phyloP scores from a whole-genome alignment of 768 basidiomycete genomes.

The Lactarius evosmus region DNA sequence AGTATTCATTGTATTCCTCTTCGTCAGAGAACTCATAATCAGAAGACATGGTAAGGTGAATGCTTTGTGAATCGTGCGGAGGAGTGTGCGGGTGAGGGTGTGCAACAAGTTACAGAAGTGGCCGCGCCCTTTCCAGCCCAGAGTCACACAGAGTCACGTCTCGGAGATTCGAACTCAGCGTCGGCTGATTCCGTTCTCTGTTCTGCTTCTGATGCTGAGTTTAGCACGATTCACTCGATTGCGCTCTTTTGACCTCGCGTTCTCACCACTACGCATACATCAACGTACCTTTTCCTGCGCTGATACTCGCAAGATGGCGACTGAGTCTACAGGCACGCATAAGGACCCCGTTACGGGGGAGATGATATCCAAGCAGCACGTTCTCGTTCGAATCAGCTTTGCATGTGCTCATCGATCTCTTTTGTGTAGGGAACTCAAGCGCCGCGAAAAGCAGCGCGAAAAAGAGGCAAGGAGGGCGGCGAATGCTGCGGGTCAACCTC shows the following conservation, averaged over 20 bases:
- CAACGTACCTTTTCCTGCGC: not conserved
- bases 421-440: conserved; percentile 80
- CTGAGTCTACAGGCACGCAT: conserved; percentile 41
- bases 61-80: conserved; percentile 10
- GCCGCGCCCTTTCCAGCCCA: conserved; percentile 5
- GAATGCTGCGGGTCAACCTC: conserved; percentile 58
- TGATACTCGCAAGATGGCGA: conserved; percentile 36
- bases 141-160: conserved; percentile 10
- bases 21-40: conserved; percentile 73
- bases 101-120: conserved; percentile 7
- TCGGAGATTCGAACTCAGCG: conserved; percentile 13
- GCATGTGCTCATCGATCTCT: conserved; percentile 33
- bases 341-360: conserved; percentile 92
- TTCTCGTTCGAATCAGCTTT: conserved; percentile 30
- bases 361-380: conserved; percentile 94
- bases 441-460: conserved; percentile 80
- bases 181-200: conserved; percentile 7
- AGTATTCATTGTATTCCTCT: conserved; percentile 54
- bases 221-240: conserved; percentile 26
- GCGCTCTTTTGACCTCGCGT: not conserved
- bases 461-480: conserved; percentile 71
- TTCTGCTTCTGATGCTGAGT: conserved; percentile 32
- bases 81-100: conserved; percentile 6
- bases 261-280: conserved; percentile 1
- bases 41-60: conserved; percentile 45